Evolutionary conservation across 768 basidiomycete species (phyloP), one percentile per base, ranked within the genome.

Genomic region (Mrakia frigida): DNA sequence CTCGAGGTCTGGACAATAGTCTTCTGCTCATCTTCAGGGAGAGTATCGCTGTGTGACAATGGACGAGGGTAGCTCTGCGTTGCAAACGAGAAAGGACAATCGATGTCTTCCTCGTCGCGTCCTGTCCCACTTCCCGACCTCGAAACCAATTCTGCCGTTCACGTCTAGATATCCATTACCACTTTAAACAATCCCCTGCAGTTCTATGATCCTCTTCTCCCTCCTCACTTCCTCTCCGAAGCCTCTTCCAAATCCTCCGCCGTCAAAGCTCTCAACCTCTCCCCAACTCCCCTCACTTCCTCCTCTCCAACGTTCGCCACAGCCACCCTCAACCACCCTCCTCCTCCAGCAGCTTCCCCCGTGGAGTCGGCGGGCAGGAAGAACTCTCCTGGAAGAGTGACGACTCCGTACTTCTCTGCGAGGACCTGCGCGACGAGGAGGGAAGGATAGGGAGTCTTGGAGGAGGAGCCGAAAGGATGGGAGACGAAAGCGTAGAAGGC

Each of bases 401-500:
- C 83, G 0, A 93, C 87, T 1, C 92, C 92, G 2, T 87, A 80
- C 79, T 89, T 86, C 78, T 83, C 81, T 7, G 89, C 92, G 43
- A 93, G 84, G 35, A 87, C 84, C 80, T 85, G 79, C 70, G 89
- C 87, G 37, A 94, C 88, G 74, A 86, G 85, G 77, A 83, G 82
- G 18, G 90, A 88, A 4, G 84, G 80, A 5, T 77, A 68, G 1
- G 83, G 43, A 9, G 43, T 84, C 6, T 53, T 56, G 56, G n/a
- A 56, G n/a, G 25, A 56, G 3, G n/a, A 7, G 6, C 53, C 53
- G 80, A 88, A 92, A 0, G 90, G 90, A 79, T 82, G 83, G 25
- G 85, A 83, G 67, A 93, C 90, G 80, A 90, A 95, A 6, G 91
- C 91, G 79, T 88, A 94, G 82, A 90, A 94, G 0, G 88, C 92